Base-by-base conservation (phyloP, 495 filamentous ascomycete species). In the Mycothermus thermophilus region DNA sequence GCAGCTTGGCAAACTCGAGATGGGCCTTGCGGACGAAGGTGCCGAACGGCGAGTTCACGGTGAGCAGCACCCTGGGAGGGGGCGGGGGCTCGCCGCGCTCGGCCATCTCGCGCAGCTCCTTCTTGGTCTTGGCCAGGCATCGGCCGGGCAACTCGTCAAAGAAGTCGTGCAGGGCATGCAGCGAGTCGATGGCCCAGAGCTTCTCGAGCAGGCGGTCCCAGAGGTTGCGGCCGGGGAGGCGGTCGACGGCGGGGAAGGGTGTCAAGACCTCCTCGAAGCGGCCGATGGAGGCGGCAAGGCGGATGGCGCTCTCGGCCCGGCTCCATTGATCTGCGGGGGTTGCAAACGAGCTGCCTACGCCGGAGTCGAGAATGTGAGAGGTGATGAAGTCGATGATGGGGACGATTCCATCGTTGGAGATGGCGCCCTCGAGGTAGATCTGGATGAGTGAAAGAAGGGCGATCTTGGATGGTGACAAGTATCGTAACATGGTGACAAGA, bases 151-250 rank as follows among this genome's bases (percentile, higher is more conserved):
- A 63, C 10, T 64, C 54, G 22, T 67, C 64, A 48, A 87, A 81
- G 56, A 93, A 84, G 7, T 63, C 60, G 51, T 81, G 76, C 11
- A 93, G 57, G 0, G 75, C 75, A 60, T 93, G 73, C 11, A 87
- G 66, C 26, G 74, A 86, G 50, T 90, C 74, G 26, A 96, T 72
- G 1, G 67, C 66, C 88, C 90, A 97, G 22, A 96, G 55, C 43
- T 80, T 84, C 35, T 77, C 72, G 5, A 94, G 63, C 33, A 94
- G 79, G 12, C 81, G 51, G 56, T 96, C 88, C 79, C 86, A 90
- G 9, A 93, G 53, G 13, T 70, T 76, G 20, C 81, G 74, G 9
- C 87, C 88, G 3, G 84, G 83, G 2, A 84, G 65, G 6, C 68
- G 74, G 10, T 81, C 60, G n/a, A 51, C 54, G n/a, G 63, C 58